Evolutionary conservation across 768 basidiomycete genomes (phyloP).

Genomic region (Boletus rubescentipes): DNA sequence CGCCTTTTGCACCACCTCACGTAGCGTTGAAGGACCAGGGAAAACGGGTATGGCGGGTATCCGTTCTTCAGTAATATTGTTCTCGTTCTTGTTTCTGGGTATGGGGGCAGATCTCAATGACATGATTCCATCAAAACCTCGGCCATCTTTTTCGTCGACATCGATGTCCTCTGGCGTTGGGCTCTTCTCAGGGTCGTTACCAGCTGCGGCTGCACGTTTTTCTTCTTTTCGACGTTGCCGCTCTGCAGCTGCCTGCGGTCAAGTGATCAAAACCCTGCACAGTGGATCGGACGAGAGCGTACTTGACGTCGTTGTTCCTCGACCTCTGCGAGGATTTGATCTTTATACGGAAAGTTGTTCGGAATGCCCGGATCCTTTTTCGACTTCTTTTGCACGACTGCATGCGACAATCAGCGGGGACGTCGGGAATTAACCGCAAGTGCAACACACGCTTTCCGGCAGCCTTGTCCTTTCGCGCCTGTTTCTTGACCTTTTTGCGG

Average conservation of each 20-base stretch:
- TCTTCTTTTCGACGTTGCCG: slow-evolving; percentile 67
- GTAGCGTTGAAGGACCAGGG: slow-evolving; percentile 29
- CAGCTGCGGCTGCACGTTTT: slow-evolving; percentile 46
- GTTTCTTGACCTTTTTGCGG: slow-evolving; percentile 71
- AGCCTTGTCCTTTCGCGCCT: slow-evolving; percentile 67
- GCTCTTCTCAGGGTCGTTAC: slow-evolving; percentile 27
- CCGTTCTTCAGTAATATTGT: background rate
- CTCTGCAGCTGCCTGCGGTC: slow-evolving; percentile 67
- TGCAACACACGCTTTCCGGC: slow-evolving; percentile 77
- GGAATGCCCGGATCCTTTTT: slow-evolving; percentile 91
- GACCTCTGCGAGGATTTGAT: slow-evolving; percentile 89
- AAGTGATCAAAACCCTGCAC: background rate
- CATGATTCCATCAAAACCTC: slow-evolving; percentile 40
- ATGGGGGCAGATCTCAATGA: slow-evolving; percentile 15
- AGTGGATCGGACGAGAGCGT: background rate
- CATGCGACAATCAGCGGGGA: background rate
- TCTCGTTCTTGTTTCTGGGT: background rate
- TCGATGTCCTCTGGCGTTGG: slow-evolving; percentile 29
- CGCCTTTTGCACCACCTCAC: slow-evolving; percentile 62
- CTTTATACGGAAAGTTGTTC: slow-evolving; percentile 91
- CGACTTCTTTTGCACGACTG: slow-evolving; percentile 42
- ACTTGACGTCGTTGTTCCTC: slow-evolving; percentile 78
- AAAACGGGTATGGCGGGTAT: slow-evolving; percentile 22
- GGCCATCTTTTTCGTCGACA: slow-evolving; percentile 29
- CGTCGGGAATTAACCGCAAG: background rate